Evolutionary conservation across 306 rosid species (phyloP).

Genomic region (Rubus parviflorus): DNA sequence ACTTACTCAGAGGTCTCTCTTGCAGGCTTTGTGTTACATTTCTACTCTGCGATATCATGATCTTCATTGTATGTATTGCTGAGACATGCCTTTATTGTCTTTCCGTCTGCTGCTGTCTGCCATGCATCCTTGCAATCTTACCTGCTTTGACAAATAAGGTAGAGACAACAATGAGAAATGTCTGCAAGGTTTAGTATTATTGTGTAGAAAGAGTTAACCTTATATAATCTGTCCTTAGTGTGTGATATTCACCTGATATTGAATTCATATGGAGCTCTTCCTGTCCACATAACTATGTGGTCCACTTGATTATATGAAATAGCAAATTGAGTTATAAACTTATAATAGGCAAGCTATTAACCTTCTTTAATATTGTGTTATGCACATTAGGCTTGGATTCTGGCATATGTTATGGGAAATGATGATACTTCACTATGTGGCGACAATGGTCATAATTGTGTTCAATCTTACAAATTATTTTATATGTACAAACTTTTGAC

Average conservation of each 20-base stretch:
- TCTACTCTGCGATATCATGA: conserved; percentile 71
- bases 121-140: conserved; percentile 82
- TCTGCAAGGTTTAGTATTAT: neutral
- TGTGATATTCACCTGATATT: conserved; percentile 15
- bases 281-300: neutral
- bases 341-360: neutral
- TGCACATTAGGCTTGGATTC: neutral
- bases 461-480: neutral
- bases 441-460: neutral
- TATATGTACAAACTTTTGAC: neutral
- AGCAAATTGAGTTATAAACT: neutral
- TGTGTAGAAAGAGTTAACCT: neutral
- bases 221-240: neutral
- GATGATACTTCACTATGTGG: neutral
- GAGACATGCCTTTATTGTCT: conserved; percentile 82
- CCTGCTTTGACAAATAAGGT: conserved; percentile 73
- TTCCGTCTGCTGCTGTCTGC: conserved; percentile 93
- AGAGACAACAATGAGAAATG: conserved; percentile 14
- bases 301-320: neutral
- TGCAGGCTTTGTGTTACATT: conserved; percentile 86
- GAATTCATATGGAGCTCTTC: neutral
- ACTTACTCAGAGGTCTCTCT: conserved; percentile 22
- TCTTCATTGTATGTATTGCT: conserved; percentile 65
- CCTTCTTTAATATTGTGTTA: neutral
- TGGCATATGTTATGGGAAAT: conserved; percentile 5